Evolutionary conservation across 2,329 filamentous ascomycete species (phyloP).

Genomic region (Diaporthe citrichinensis): DNA sequence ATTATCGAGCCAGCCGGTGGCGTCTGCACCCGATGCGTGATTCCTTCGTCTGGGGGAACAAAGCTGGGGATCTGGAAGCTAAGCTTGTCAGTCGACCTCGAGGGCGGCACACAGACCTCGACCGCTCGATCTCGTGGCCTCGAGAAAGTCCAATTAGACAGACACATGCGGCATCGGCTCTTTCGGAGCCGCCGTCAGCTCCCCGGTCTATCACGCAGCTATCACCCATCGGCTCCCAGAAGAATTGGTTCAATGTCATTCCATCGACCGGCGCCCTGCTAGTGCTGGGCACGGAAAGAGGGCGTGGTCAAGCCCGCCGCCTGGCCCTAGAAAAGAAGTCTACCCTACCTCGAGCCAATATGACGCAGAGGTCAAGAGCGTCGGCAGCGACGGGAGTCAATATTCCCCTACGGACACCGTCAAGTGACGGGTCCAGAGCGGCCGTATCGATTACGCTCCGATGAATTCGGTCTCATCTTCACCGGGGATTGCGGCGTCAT

Average conservation of each 20-base stretch:
- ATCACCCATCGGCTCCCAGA: not conserved
- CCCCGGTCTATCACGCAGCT: not conserved
- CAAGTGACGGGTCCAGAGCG: constrained; percentile 4
- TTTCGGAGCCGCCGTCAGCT: constrained; percentile 16
- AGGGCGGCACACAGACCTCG: constrained; percentile 26
- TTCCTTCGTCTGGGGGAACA: constrained; percentile 29
- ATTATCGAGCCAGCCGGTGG: constrained; percentile 29
- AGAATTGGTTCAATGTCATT: not conserved
- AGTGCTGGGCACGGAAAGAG: not conserved
- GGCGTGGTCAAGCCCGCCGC: not conserved
- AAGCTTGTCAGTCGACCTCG: constrained; percentile 7
- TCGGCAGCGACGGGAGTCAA: not conserved
- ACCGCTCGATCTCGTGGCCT: constrained; percentile 15
- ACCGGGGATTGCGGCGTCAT: constrained; percentile 7
- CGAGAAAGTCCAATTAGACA: constrained; percentile 15
- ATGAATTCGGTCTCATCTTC: constrained; percentile 16
- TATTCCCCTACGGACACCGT: not conserved
- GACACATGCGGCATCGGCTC: constrained; percentile 13
- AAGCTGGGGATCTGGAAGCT: constrained; percentile 18
- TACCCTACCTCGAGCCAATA: not conserved
- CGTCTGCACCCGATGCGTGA: constrained; percentile 20
- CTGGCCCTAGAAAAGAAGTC: not conserved
- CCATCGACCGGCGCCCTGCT: constrained; percentile 4
- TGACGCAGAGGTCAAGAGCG: not conserved
- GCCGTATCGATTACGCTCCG: constrained; percentile 13